A percentile compares a stretch with the other conserved stretches of the same genome.
Evolutionary conservation across 176 grass and related monocot genomes (phyloP).

Genomic region (Triticum timopheevii): DNA sequence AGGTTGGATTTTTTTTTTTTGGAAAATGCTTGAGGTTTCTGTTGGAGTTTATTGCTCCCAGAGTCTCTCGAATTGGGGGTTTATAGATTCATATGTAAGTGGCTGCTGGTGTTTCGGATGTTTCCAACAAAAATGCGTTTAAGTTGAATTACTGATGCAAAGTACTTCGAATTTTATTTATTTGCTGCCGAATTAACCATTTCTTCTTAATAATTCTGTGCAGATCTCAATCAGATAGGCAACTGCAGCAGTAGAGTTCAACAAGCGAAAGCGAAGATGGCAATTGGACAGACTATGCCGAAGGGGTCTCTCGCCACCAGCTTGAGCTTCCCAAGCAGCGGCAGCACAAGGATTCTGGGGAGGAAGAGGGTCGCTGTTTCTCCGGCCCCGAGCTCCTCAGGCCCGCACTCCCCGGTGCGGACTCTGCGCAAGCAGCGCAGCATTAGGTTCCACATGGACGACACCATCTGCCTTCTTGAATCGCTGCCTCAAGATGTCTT

Average conservation of each 20-base stretch:
- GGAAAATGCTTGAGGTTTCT: no score
- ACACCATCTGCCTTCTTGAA: constrained; percentile 41
- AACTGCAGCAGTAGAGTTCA: background rate
- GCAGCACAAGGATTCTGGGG: constrained; percentile 58
- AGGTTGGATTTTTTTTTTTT: background rate
- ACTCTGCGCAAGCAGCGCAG: constrained; percentile 58
- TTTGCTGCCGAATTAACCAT: background rate
- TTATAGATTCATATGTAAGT: background rate
- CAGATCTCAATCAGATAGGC: background rate
- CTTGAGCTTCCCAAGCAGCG: constrained; percentile 45
- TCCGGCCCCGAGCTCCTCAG: constrained; percentile 23
- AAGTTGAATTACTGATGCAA: background rate
- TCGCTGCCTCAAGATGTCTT: constrained; percentile 69
- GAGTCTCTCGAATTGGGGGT: background rate
- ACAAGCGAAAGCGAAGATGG: constrained; percentile 41
- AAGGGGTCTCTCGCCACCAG: constrained; percentile 39
- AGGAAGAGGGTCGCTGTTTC: constrained; percentile 71
- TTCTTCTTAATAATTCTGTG: background rate
- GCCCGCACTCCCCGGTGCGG: constrained; percentile 34
- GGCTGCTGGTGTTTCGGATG: background rate
- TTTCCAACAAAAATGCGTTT: background rate
- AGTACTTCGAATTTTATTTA: background rate
- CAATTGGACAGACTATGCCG: constrained; percentile 43
- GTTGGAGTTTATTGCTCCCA: background rate
- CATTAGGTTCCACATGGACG: constrained; percentile 42